phyloP scores from a whole-genome alignment of 305 asterid species.

The Petunia hybrid region DNA sequence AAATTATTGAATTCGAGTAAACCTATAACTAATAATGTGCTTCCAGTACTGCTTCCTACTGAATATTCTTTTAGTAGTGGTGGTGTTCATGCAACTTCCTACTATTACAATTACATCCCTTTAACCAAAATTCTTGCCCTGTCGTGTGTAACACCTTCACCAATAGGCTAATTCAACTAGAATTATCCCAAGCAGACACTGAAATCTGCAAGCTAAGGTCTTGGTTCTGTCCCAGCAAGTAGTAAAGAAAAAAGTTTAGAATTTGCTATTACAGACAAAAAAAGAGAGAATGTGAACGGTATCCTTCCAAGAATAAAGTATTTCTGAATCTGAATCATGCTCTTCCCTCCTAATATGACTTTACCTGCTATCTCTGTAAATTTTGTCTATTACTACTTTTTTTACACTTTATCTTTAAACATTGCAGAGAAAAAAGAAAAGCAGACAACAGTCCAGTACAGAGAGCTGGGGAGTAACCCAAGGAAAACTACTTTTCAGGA shows the following conservation, averaged over 20 bases:
- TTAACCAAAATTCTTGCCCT: background rate
- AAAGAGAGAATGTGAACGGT: constrained; percentile 45
- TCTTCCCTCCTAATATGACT: constrained; percentile 27
- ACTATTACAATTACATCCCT: background rate
- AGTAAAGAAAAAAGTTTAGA: background rate
- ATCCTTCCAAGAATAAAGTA: constrained; percentile 36
- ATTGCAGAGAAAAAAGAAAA: constrained; percentile 35
- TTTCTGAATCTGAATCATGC: constrained; percentile 40
- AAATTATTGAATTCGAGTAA: too few species aligned
- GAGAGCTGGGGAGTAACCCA: constrained; percentile 50
- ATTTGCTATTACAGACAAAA: constrained; percentile 19
- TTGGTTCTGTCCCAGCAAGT: background rate
- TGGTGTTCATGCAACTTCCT: background rate
- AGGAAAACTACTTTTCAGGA: constrained; percentile 64
- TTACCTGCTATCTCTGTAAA: constrained; percentile 50
- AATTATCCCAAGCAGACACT: background rate
- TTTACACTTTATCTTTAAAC: constrained; percentile 26
- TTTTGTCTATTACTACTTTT: constrained; percentile 42
- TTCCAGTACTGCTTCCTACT: too few species aligned
- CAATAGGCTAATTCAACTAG: background rate
- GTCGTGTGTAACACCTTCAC: too few species aligned
- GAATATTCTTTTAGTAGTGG: too few species aligned
- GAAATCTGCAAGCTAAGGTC: background rate
- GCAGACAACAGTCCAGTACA: constrained; percentile 38
- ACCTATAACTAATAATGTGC: too few species aligned